Conservation (phyloP, 805 yeast genomes). For the Yamadazyma insecticola region DNA sequence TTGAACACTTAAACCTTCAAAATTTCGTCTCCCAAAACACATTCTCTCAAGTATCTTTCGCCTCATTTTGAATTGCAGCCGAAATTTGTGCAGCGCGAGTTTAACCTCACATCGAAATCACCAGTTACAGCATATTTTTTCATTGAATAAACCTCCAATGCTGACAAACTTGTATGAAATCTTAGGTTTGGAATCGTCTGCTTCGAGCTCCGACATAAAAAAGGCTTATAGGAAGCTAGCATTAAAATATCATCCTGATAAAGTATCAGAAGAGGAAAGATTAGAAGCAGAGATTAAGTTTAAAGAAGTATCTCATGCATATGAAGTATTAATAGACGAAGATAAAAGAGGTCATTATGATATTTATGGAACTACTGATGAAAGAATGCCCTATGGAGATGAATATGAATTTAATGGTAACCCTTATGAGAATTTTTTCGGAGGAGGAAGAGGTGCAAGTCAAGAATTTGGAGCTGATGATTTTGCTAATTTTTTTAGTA, state of each 20-base stretch:
- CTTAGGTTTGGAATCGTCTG: slow-evolving; percentile 62
- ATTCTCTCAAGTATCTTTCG: no score
- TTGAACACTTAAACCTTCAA: no score
- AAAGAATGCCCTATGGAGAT: slow-evolving; percentile 25
- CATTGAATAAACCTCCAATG: no score
- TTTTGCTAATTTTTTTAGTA: slow-evolving; percentile 64
- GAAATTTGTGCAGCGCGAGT: no score
- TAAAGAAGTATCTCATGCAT: slow-evolving; percentile 82
- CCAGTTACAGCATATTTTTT: no score
- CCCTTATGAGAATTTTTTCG: slow-evolving; percentile 17
- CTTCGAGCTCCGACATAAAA: slow-evolving; percentile 68
- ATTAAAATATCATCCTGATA: slow-evolving; percentile 83
- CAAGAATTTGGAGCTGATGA: slow-evolving; percentile 64
- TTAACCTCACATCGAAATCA: no score
- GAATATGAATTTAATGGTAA: slow-evolving; percentile 25
- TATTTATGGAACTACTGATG: slow-evolving; percentile 43
- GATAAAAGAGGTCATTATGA: slow-evolving; percentile 57
- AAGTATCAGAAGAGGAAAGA: slow-evolving; percentile 63
- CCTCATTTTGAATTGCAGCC: no score
- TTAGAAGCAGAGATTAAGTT: slow-evolving; percentile 71
- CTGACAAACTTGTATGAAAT: slow-evolving; percentile 52
- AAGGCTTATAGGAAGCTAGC: slow-evolving; percentile 85
- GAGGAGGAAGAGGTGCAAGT: slow-evolving; percentile 24
- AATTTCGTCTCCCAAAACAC: no score
- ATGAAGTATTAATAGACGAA: slow-evolving; percentile 76